A percentile compares a stretch with the other conserved stretches of the same genome.
Conservation (phyloP, 164 flowering plant species). For the Taxillus chinensis region DNA sequence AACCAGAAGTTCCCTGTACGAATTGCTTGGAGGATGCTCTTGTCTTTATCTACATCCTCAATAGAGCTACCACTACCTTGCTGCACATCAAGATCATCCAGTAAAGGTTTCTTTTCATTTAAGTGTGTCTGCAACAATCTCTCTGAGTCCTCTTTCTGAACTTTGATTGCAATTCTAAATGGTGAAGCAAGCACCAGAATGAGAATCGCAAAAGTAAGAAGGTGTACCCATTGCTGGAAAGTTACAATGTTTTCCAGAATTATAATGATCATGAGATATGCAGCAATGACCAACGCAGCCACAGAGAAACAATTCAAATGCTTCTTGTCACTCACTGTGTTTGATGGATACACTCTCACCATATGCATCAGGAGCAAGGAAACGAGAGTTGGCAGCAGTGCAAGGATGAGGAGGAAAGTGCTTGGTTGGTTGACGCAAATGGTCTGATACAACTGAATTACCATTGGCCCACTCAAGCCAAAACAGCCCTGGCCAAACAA, state of each 20-base stretch:
- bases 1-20: slow-evolving; percentile 61
- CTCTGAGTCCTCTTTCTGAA: slow-evolving; percentile 25
- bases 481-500: too few species aligned
- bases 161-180: slow-evolving; percentile 38
- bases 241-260: slow-evolving; percentile 37
- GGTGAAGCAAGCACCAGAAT: slow-evolving; percentile 49
- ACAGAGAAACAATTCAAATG: slow-evolving; percentile 58
- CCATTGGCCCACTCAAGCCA: slow-evolving; percentile 58
- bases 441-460: slow-evolving; percentile 64
- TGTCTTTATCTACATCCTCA: slow-evolving; percentile 6
- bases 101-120: slow-evolving; percentile 13
- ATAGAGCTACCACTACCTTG: too few species aligned
- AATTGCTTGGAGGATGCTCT: slow-evolving; percentile 51
- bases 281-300: slow-evolving; percentile 41
- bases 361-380: slow-evolving; percentile 59
- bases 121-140: slow-evolving; percentile 9
- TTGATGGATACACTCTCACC: slow-evolving; percentile 31
- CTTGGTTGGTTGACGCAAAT: slow-evolving; percentile 45
- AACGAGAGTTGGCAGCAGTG: slow-evolving; percentile 45
- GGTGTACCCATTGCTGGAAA: slow-evolving; percentile 26
- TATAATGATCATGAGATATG: slow-evolving; percentile 64
- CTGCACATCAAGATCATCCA: slow-evolving; percentile 6
- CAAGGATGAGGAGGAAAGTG: slow-evolving; percentile 65
- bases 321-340: slow-evolving; percentile 35
- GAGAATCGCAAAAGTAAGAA: slow-evolving; percentile 31